Conservation (phyloP, 2,329 filamentous ascomycete species). For the Daldinia sp. region DNA sequence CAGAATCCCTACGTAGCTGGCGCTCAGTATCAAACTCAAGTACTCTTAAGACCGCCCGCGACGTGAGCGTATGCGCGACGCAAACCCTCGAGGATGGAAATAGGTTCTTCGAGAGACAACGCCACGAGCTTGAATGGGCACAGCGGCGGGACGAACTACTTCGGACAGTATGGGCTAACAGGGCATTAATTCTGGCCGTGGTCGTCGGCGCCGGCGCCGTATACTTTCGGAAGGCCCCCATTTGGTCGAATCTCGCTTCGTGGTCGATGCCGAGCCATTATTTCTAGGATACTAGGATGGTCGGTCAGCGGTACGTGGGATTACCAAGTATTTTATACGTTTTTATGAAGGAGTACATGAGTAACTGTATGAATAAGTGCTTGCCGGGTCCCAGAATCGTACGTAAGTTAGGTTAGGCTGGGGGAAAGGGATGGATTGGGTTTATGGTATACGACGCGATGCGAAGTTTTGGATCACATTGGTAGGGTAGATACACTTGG, state of each 20-base stretch:
- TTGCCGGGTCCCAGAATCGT: not conserved
- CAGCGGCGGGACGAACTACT: conserved; percentile 67
- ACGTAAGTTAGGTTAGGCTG: not conserved
- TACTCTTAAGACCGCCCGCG: conserved; percentile 84
- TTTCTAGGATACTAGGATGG: conserved; percentile 28
- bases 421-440: not conserved
- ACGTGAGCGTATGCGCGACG: conserved; percentile 60
- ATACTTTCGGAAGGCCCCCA: conserved; percentile 68
- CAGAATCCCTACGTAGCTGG: conserved; percentile 79
- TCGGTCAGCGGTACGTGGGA: conserved; percentile 8
- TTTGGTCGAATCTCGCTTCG: conserved; percentile 48
- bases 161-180: conserved; percentile 71
- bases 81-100: conserved; percentile 76
- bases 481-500: not conserved
- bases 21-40: conserved; percentile 77
- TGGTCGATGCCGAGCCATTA: conserved; percentile 30
- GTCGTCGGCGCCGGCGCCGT: conserved; percentile 76
- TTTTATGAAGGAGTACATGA: not conserved
- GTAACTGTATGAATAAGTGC: not conserved
- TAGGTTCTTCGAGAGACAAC: conserved; percentile 76
- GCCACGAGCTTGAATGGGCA: conserved; percentile 74
- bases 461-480: not conserved
- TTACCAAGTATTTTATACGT: not conserved
- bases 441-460: not conserved
- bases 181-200: conserved; percentile 73